These are phyloP conservation scores for Thraustochytrium sp. DNA, from an alignment of 352 stramenopile genomes.

Conservation along the genomic window DNA sequence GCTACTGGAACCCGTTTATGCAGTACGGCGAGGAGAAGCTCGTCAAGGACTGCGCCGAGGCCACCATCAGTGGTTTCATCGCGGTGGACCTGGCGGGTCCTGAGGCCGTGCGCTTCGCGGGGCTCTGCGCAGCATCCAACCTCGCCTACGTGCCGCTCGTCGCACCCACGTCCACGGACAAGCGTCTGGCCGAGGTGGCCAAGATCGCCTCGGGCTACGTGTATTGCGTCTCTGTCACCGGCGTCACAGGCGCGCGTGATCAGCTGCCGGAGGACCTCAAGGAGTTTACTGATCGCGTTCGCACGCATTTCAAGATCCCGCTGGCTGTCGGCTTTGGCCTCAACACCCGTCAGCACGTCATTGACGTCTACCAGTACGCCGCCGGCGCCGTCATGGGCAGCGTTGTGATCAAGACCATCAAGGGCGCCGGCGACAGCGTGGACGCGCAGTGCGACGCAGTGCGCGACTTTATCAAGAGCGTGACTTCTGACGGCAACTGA, in stretches of 20 bases:
- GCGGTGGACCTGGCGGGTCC: slow-evolving; percentile 94
- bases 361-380: slow-evolving; percentile 80
- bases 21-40: slow-evolving; percentile 90
- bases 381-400: slow-evolving; percentile 77
- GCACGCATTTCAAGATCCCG: slow-evolving; percentile 58
- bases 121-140: slow-evolving; percentile 74
- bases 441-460: slow-evolving; percentile 28
- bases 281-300: slow-evolving; percentile 81
- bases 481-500: slow-evolving; percentile 29
- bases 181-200: slow-evolving; percentile 72
- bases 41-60: slow-evolving; percentile 64
- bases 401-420: slow-evolving; percentile 35
- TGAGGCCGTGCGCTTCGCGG: slow-evolving; percentile 80
- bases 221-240: slow-evolving; percentile 71
- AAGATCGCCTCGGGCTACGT: slow-evolving; percentile 61
- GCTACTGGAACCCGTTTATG: slow-evolving; percentile 97
- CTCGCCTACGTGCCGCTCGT: slow-evolving; percentile 93
- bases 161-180: slow-evolving; percentile 90
- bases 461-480: slow-evolving; percentile 7
- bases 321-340: slow-evolving; percentile 95
- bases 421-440: slow-evolving; percentile 2
- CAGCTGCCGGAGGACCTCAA: slow-evolving; percentile 84
- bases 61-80: slow-evolving; percentile 93
- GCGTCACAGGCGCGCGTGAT: slow-evolving; percentile 84
- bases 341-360: slow-evolving; percentile 80